A percentile compares a stretch with the other conserved stretches of the same genome.
These are phyloP conservation scores for Eragrostis curvula DNA, from an alignment of 176 grass and related monocot genomes.

Conservation along the genomic window DNA sequence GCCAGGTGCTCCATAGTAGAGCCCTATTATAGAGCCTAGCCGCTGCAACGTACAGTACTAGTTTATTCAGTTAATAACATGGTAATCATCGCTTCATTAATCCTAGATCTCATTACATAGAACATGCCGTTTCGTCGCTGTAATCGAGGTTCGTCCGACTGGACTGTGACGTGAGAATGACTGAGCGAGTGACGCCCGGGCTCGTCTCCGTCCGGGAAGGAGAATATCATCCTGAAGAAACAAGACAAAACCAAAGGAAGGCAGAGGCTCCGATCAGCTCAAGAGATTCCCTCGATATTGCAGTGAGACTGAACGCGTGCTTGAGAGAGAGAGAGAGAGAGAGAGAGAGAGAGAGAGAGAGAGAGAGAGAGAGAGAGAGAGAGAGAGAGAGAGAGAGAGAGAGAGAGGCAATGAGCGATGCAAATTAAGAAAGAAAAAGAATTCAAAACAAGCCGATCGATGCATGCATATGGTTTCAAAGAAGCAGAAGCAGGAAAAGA, in stretches of 20 bases:
- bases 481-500: slow-evolving; percentile 39
- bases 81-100: neutral
- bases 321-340: neutral
- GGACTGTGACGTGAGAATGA: slow-evolving; percentile 40
- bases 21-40: too few species aligned
- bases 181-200: slow-evolving; percentile 29
- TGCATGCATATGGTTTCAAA: slow-evolving; percentile 27
- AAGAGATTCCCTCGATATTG: slow-evolving; percentile 51
- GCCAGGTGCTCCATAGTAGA: too few species aligned
- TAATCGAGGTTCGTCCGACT: slow-evolving; percentile 34
- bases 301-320: neutral
- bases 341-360: neutral
- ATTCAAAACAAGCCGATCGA: too few species aligned
- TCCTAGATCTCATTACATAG: neutral
- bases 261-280: neutral
- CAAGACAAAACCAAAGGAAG: slow-evolving; percentile 52
- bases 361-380: neutral
- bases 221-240: slow-evolving; percentile 49
- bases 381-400: neutral
- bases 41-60: neutral
- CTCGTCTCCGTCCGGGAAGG: slow-evolving; percentile 29
- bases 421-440: neutral
- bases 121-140: neutral
- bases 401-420: neutral
- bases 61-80: neutral